These are phyloP conservation scores for Theobroma grandiflorum DNA, from an alignment of 441 rosid genomes.

Conservation along the genomic window DNA sequence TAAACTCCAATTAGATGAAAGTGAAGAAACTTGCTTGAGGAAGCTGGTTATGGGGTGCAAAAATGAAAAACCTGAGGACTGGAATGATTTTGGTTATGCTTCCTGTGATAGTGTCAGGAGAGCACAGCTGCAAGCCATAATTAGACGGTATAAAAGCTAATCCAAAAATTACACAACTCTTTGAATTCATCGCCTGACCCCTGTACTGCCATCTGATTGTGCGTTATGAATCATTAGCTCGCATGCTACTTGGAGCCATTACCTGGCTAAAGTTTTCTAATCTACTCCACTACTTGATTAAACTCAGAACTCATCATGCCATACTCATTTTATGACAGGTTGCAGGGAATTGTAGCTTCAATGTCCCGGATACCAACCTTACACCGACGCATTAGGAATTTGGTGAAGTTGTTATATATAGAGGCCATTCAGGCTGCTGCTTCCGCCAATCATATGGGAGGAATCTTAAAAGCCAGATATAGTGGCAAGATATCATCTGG, in stretches of 20 bases:
- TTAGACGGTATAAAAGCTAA: conserved; percentile 58
- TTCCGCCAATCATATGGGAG: conserved; percentile 51
- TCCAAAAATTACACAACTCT: neutral
- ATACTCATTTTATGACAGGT: conserved; percentile 40
- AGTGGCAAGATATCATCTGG: conserved; percentile 9
- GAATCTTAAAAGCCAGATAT: conserved; percentile 34
- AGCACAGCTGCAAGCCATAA: conserved; percentile 87
- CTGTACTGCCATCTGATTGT: neutral
- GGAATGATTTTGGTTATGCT: conserved; percentile 68
- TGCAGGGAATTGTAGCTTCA: conserved; percentile 81
- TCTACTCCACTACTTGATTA: neutral
- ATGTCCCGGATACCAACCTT: conserved; percentile 82
- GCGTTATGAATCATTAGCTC: neutral
- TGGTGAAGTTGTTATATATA: conserved; percentile 62
- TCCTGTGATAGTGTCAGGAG: conserved; percentile 61
- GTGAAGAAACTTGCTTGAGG: conserved; percentile 68
- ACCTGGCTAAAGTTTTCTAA: neutral
- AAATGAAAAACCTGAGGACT: conserved; percentile 70
- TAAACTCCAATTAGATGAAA: conserved; percentile 56
- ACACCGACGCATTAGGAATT: conserved; percentile 68
- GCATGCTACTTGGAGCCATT: neutral
- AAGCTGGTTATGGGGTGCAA: conserved; percentile 53
- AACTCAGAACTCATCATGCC: neutral
- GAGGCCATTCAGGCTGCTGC: conserved; percentile 65
- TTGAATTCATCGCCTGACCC: neutral